Evolutionary conservation across 768 basidiomycete species (phyloP), one percentile per base, ranked within the genome.

Genomic region (Pleurotus eryngii): DNA sequence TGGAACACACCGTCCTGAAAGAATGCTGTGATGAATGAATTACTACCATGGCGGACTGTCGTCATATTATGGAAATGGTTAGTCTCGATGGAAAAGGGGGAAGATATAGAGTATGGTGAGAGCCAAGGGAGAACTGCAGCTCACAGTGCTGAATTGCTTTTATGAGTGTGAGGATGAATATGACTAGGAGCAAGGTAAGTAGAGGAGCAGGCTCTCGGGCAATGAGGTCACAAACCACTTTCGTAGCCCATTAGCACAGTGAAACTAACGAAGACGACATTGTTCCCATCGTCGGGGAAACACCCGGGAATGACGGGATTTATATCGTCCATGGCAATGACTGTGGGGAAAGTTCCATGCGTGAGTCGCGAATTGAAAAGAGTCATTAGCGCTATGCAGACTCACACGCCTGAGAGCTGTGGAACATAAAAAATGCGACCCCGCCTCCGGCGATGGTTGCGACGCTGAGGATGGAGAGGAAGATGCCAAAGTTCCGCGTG

Each of bases 201-300:
- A 40, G 8, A 30, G 39, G 24, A 15, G 9, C 11, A 22, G n/a
- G 17, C n/a, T 9, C 15, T 14, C 9, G 8, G n/a, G 14, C 7
- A 35, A 15, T 11, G 39, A 11, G 17, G n/a, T n/a, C 6, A 54
- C 39, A n/a, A 39, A 54, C 51, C 8, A 20, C 18, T 18, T 26
- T 54, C 51, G 22, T 24, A 54, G 18, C 17, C 59, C 59, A 62
- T 63, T 7, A 64, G 17, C 4, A 57, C 26, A 2, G 60, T 35
- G 40, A 58, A 60, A 26, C 39, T 49, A 15, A 63, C 51, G 26
- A 47, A 64, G 38, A 63, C 51, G 30, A 63, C n/a, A 40, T 59
- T 51, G 18, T 60, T 60, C 46, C 48, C 51, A 26, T 42, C 49
- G 24, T 39, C 42, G n/a, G 57, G 46, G 51, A 49, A 59, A 42